These are phyloP conservation scores for Kuraishia capsulata DNA, from an alignment of 805 yeast genomes.

Conservation along the genomic window DNA sequence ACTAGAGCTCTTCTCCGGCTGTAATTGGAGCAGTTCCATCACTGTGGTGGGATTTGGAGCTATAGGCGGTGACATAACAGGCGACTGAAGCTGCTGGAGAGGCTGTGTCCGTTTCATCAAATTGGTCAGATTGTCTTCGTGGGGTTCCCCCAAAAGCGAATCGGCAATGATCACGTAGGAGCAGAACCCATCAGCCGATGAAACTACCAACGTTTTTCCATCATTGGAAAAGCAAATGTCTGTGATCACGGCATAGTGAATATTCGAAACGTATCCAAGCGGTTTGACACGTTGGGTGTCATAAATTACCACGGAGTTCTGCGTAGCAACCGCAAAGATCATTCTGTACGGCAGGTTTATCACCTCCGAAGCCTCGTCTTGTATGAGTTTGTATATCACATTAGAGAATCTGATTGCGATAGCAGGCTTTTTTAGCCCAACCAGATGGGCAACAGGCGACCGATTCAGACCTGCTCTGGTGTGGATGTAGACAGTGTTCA, in stretches of 20 bases:
- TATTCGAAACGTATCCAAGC: conserved; percentile 62
- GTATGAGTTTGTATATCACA: conserved; percentile 35
- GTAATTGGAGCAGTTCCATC: conserved; percentile 3
- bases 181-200: conserved; percentile 92
- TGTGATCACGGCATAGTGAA: conserved; percentile 85
- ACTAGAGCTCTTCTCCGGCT: conserved; percentile 1
- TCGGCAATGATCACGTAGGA: conserved; percentile 51
- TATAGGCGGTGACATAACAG: conserved; percentile 5
- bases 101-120: conserved; percentile 10
- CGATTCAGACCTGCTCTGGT: conserved; percentile 58
- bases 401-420: conserved; percentile 78
- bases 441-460: conserved; percentile 71
- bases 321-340: conserved; percentile 90
- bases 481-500: conserved; percentile 74
- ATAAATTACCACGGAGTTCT: conserved; percentile 72
- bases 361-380: conserved; percentile 12
- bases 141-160: conserved; percentile 46
- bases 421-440: conserved; percentile 78
- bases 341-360: conserved; percentile 67
- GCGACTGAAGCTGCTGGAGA: conserved; percentile 7
- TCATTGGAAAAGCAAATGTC: conserved; percentile 80
- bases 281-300: conserved; percentile 70
- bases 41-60: conserved; percentile 7
- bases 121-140: conserved; percentile 16
- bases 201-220: conserved; percentile 60